phyloP scores from a whole-genome alignment of 2,329 filamentous ascomycete species.

The Neospermospora avenae region DNA sequence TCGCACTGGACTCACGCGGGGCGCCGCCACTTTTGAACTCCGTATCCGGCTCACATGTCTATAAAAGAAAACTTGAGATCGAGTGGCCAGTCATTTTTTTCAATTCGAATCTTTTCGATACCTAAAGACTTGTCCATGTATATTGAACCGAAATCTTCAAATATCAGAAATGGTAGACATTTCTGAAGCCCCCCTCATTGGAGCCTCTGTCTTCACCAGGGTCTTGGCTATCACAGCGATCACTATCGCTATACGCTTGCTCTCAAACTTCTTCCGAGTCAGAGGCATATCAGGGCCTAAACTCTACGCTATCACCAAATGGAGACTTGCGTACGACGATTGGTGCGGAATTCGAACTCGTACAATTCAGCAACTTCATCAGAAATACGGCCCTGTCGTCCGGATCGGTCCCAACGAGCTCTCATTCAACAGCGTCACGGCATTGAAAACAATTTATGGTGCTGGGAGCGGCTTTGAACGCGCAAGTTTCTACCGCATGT shows the following conservation, averaged over 20 bases:
- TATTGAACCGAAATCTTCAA: neutral
- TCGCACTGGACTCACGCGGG: neutral
- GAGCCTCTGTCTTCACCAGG: neutral
- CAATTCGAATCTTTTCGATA: neutral
- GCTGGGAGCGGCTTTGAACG: conserved; percentile 46
- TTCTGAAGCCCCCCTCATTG: neutral
- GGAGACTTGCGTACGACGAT: conserved; percentile 21
- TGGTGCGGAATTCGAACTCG: conserved; percentile 17
- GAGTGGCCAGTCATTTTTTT: neutral
- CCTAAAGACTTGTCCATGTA: neutral
- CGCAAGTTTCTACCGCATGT: conserved; percentile 50
- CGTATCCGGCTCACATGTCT: neutral
- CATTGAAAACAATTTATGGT: conserved; percentile 52
- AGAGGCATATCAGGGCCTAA: conserved; percentile 19
- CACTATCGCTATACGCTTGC: neutral
- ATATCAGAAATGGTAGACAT: neutral
- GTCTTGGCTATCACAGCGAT: neutral
- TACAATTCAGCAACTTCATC: conserved; percentile 21
- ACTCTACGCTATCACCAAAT: conserved; percentile 20
- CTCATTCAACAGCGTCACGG: conserved; percentile 38
- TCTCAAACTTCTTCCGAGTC: conserved; percentile 11
- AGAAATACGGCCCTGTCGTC: conserved; percentile 20
- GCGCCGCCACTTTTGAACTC: conserved; percentile 1
- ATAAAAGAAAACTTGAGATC: neutral
- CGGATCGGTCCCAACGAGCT: conserved; percentile 36